A percentile compares a stretch with the other conserved stretches of the same genome.
Evolutionary conservation across 345 rosid species (phyloP).

Genomic region (Balakata baccata): DNA sequence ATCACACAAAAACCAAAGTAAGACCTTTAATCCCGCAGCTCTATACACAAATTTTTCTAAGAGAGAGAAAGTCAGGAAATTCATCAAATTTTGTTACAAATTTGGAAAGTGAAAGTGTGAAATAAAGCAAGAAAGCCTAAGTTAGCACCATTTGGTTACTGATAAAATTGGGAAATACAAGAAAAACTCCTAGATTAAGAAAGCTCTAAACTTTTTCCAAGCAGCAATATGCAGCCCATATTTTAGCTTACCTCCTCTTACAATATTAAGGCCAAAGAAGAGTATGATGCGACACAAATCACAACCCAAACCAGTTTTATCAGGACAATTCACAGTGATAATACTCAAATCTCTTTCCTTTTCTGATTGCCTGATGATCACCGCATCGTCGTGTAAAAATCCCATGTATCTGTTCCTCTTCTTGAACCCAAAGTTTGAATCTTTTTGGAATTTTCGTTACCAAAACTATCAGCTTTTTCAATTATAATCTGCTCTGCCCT

Average conservation of each 20-base stretch:
- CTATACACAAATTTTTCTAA: background rate
- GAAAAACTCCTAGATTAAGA: background rate
- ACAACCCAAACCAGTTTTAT: slow-evolving; percentile 90
- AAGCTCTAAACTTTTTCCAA: background rate
- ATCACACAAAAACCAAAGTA: background rate
- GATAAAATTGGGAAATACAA: background rate
- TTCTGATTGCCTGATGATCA: slow-evolving; percentile 62
- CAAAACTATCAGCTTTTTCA: background rate
- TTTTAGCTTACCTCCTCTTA: slow-evolving; percentile 60
- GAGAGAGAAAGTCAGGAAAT: background rate
- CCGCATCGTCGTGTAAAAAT: slow-evolving; percentile 62
- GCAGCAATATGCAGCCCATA: background rate
- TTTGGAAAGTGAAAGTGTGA: background rate
- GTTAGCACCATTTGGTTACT: too few relatives aligned
- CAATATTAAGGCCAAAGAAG: slow-evolving; percentile 82
- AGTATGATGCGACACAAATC: slow-evolving; percentile 89
- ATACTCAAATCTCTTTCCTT: slow-evolving; percentile 70
- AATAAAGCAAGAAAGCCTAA: background rate
- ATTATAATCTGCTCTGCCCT: background rate
- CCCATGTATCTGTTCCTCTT: too few relatives aligned
- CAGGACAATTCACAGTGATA: slow-evolving; percentile 89
- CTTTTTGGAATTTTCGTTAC: background rate
- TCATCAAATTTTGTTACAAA: too few relatives aligned
- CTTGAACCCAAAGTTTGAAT: background rate
- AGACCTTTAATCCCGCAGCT: background rate